Evolutionary conservation across 176 grass and related monocot genomes (phyloP).

Genomic region (Poa pratensis): DNA sequence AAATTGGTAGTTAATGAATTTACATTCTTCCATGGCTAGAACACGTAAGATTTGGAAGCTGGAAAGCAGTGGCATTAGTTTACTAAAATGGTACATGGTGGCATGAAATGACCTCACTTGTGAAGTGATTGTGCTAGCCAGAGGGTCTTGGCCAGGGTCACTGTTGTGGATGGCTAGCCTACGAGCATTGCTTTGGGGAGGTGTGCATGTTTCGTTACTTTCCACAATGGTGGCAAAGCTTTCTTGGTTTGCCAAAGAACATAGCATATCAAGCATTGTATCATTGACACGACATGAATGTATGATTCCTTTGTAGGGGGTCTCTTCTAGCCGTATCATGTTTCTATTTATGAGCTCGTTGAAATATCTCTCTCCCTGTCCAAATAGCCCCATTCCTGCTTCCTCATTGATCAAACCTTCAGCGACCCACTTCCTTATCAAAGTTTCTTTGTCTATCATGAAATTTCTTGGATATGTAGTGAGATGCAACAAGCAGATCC

Average conservation of each 20-base stretch:
- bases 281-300: background rate
- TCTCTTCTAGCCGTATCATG: background rate
- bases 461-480: constrained; percentile 7
- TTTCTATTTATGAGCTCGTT: constrained; percentile 35
- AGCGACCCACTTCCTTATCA: constrained; percentile 9
- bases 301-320: background rate
- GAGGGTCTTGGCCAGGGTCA: background rate
- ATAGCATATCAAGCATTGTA: constrained; percentile 28
- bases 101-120: background rate
- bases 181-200: background rate
- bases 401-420: constrained; percentile 16
- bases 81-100: background rate
- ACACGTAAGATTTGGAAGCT: background rate
- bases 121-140: background rate
- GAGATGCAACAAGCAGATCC: constrained; percentile 20
- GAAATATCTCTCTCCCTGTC: constrained; percentile 31
- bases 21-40: background rate
- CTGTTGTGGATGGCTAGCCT: background rate
- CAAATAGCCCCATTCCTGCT: background rate
- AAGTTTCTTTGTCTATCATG: background rate
- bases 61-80: background rate
- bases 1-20: background rate
- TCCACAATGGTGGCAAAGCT: background rate
- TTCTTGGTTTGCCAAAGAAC: background rate
- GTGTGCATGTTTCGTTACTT: background rate